phyloP scores from a whole-genome alignment of 192 early-diverging fungal species.

The Funneliformis geosporum region DNA sequence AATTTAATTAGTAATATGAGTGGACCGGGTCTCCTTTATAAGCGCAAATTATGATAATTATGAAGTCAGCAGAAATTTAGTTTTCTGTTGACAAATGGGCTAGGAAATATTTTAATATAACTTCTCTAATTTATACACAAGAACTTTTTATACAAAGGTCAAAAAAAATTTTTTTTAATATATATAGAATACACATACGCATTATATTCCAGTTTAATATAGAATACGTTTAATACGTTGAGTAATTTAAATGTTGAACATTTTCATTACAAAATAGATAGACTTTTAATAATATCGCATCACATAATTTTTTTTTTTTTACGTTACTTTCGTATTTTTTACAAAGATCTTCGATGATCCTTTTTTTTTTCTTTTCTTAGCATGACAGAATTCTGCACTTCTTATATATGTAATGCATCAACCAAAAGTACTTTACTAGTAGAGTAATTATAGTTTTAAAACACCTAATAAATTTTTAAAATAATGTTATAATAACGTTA shows the following conservation, averaged over 20 bases:
- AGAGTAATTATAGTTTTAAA: conserved; percentile 12
- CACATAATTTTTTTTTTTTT: background rate
- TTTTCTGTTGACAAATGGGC: background rate
- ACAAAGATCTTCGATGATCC: background rate
- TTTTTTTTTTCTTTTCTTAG: background rate
- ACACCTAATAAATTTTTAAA: background rate
- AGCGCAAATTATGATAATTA: background rate
- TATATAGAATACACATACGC: background rate
- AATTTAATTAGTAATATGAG: background rate
- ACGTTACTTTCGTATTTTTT: background rate
- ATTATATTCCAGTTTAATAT: no score
- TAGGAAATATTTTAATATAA: background rate
- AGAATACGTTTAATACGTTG: no score
- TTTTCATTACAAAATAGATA: background rate
- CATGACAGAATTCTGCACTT: background rate
- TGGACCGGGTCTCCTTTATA: background rate
- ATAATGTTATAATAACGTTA: background rate
- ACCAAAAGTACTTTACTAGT: conserved; percentile 14
- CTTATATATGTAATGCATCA: background rate
- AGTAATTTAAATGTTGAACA: background rate
- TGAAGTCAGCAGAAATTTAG: background rate
- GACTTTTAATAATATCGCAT: background rate
- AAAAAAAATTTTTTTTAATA: background rate
- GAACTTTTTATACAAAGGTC: background rate
- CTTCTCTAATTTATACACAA: background rate